These are phyloP conservation scores for Detonula confervacea DNA, from an alignment of 352 stramenopile species.

Conservation along the genomic window DNA sequence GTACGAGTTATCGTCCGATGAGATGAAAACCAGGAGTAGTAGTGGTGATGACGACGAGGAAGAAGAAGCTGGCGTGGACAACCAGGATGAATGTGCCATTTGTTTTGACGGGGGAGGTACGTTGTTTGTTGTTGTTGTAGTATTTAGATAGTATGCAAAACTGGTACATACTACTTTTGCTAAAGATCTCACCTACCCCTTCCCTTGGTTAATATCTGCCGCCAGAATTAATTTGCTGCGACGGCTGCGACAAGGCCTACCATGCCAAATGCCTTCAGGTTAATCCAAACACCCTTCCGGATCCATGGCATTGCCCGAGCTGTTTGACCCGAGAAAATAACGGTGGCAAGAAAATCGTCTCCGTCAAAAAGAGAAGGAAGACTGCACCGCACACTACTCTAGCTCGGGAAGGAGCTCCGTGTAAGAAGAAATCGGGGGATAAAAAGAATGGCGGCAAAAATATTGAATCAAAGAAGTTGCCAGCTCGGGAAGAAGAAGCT, in stretches of 20 bases:
- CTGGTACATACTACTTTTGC: no score
- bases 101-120: slow-evolving; percentile 5
- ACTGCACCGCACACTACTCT: no score
- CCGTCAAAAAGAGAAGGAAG: no score
- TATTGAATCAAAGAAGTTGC: no score
- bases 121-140: no score
- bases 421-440: no score
- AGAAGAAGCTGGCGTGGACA: neutral
- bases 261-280: slow-evolving; percentile 5
- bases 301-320: slow-evolving; percentile 17
- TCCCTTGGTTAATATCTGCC: no score
- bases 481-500: no score
- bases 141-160: no score
- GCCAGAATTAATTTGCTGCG: slow-evolving; percentile 5
- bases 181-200: no score
- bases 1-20: neutral
- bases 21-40: neutral
- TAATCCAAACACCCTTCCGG: neutral
- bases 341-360: neutral
- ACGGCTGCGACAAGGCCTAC: slow-evolving; percentile 7
- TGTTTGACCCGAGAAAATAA: neutral
- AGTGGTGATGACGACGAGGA: slow-evolving; percentile 17
- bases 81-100: slow-evolving; percentile 1
- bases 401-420: no score
- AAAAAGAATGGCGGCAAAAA: no score